Conservation (phyloP, 139 green algal species). For the Raphidocelis subcapitata region DNA sequence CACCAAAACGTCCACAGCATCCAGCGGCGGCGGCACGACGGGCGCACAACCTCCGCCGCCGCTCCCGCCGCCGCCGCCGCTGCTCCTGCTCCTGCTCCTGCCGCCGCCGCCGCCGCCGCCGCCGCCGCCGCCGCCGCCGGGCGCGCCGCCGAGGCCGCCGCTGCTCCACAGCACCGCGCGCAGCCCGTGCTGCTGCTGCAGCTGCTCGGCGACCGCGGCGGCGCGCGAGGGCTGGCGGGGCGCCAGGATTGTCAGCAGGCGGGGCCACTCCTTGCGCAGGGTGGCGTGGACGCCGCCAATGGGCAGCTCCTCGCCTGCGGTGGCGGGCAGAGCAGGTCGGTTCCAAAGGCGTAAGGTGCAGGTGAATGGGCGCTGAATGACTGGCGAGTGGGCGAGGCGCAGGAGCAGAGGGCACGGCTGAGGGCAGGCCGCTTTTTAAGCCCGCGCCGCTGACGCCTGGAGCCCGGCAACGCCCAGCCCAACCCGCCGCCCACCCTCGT, state of each 20-base stretch:
- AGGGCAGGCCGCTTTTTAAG: no score
- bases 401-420: no score
- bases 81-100: constrained; percentile 13
- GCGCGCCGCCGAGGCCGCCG: background rate
- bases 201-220: constrained; percentile 1
- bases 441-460: background rate
- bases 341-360: no score
- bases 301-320: constrained; percentile 36
- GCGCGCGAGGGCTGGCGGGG: constrained; percentile 16
- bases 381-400: no score
- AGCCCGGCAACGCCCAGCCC: background rate
- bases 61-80: background rate
- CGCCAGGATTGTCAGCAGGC: constrained; percentile 47
- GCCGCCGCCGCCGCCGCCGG: background rate
- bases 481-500: constrained; percentile 40
- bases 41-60: background rate
- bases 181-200: background rate
- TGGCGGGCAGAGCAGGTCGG: no score
- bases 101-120: background rate
- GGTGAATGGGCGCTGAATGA: no score
- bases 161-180: constrained; percentile 23
- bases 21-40: background rate
- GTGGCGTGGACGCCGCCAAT: constrained; percentile 31
- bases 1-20: constrained; percentile 47
- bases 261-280: constrained; percentile 25